Percentiles rank a stretch among this genome's conserved stretches.
phyloP scores from a whole-genome alignment of 495 filamentous ascomycete species.

The Halenospora varia region DNA sequence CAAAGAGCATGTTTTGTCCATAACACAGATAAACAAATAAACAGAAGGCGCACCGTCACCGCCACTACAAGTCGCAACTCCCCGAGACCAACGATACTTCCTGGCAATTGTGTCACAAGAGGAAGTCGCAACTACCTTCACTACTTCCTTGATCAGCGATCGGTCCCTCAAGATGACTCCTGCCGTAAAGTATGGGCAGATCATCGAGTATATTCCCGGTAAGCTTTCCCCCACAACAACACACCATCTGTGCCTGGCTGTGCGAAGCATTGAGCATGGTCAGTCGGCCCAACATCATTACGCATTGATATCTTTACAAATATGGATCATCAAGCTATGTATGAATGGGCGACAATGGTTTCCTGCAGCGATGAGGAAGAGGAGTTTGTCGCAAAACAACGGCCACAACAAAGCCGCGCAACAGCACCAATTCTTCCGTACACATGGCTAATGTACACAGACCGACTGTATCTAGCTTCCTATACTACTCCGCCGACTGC shows the following conservation, averaged over 20 bases:
- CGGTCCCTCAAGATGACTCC: constrained; percentile 23
- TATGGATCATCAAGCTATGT: constrained; percentile 13
- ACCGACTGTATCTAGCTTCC: constrained; percentile 90
- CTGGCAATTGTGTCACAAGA: not conserved
- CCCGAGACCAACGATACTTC: not conserved
- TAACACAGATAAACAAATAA: constrained; percentile 11
- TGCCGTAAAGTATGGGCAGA: constrained; percentile 39
- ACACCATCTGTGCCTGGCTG: not conserved
- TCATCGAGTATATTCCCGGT: constrained; percentile 58
- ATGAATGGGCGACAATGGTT: constrained; percentile 1
- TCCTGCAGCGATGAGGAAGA: not conserved
- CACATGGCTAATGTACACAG: constrained; percentile 43
- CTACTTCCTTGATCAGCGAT: not conserved
- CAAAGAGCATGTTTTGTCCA: constrained; percentile 15
- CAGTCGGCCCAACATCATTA: constrained; percentile 19
- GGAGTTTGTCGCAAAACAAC: constrained; percentile 1
- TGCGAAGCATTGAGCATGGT: constrained; percentile 8
- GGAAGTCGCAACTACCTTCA: constrained; percentile 12
- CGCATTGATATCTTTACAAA: not conserved
- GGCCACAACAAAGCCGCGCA: not conserved
- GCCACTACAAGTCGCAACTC: not conserved
- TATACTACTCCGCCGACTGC: constrained; percentile 78
- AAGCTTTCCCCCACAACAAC: constrained; percentile 17
- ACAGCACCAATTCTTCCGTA: constrained; percentile 4
- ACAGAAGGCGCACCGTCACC: constrained; percentile 2